Evolutionary conservation across 1,139 yeast genomes (phyloP).

Genomic region (Lodderomyces metapsilosis): DNA sequence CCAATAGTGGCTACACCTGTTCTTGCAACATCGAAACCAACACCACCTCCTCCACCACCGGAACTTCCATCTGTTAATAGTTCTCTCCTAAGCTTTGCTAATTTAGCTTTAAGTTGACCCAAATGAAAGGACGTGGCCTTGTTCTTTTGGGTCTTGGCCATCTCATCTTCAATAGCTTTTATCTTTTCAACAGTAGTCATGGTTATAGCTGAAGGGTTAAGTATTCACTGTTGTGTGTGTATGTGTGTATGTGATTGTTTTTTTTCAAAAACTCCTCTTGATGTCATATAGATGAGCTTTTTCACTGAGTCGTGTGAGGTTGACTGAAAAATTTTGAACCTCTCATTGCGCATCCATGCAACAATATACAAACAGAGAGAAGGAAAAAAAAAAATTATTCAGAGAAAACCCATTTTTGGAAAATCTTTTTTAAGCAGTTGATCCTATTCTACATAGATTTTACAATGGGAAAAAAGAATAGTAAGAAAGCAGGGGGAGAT

Average conservation of each 20-base stretch:
- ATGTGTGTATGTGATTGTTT: no score
- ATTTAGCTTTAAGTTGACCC: constrained; percentile 94
- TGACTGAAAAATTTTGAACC: constrained; percentile 7
- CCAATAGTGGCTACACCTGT: constrained; percentile 98
- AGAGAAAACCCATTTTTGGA: no score
- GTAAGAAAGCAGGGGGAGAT: constrained; percentile 60
- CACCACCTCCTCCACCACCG: constrained; percentile 78
- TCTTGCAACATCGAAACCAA: constrained; percentile 95
- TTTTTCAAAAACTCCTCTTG: not conserved
- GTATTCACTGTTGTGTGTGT: no score
- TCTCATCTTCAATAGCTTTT: constrained; percentile 90
- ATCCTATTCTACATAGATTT: not conserved
- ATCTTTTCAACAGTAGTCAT: constrained; percentile 86
- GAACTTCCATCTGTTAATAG: constrained; percentile 75
- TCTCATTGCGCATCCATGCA: not conserved
- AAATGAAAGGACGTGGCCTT: constrained; percentile 94
- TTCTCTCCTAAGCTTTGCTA: constrained; percentile 92
- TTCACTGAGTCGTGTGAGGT: constrained; percentile 9
- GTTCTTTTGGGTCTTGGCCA: constrained; percentile 94
- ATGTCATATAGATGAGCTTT: not conserved
- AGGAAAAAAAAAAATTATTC: not conserved
- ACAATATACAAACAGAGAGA: not conserved
- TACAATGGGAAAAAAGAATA: constrained; percentile 51
- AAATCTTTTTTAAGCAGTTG: not conserved
- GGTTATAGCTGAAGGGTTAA: not conserved